Evolutionary conservation across 192 early-diverging fungal genomes (phyloP), one percentile per base, ranked within the genome.

Genomic region (Entomortierella beljakovae): DNA sequence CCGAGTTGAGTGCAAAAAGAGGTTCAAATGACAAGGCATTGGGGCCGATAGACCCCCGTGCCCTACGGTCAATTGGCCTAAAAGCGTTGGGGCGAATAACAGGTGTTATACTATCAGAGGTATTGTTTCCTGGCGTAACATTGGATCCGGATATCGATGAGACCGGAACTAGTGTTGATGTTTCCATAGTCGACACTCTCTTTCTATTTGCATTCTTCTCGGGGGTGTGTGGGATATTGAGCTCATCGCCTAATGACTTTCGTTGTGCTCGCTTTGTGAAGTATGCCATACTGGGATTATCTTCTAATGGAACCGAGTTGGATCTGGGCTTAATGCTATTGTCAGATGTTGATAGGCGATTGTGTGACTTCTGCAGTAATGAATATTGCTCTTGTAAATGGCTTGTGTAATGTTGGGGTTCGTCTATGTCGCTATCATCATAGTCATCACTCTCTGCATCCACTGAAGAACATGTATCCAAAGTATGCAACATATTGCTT

Each of bases 391-490:
- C 67, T 51, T 79, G 75, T 20, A 79, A 61, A 31, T 52, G 66
- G 31, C 62, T 69, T 15, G 75, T 64, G n/a, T 60, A 62, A 13
- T 48, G 34, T 0, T 53, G 22, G 20, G 35, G 18, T 16, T 79
- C 75, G 11, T 79, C 75, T 11, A 53, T 25, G 50, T 79, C 75
- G 34, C 75, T 79, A n/a, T 79, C 75, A 20, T 70, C 75, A 32
- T 64, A 69, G n/a, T 65, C 75, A 18, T 79, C 75, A 29, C 75
- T 79, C 57, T 79, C 75, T n/a, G 68, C 49, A 50, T 62, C 75
- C 0, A 37, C 42, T 1, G 65, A 56, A 15, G 71, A 16, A 25
- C 38, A 18, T 2, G 35, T 29, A 49, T 77, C 73, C 20, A 77
- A 52, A 2, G 65, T 46, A n/a, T 58, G 69, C 26, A 77, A 22